These are phyloP conservation scores for Phragmites australis DNA, from an alignment of 176 grass and related monocot genomes.

Conservation along the genomic window DNA sequence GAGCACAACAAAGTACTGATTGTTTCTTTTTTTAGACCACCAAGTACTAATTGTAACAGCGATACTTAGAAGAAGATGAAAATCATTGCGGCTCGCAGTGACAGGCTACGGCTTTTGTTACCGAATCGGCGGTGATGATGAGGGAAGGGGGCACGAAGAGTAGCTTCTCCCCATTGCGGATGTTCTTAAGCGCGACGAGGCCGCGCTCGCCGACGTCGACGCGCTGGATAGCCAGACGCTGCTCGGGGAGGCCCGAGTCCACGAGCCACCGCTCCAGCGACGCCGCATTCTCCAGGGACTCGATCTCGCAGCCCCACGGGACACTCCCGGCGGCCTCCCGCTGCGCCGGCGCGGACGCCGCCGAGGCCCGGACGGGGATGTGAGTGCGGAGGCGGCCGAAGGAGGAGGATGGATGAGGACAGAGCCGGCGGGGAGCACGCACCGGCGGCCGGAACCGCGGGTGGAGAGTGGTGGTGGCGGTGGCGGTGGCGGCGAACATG, in stretches of 20 bases:
- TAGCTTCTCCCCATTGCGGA: conserved; percentile 92
- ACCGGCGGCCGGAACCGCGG: conserved; percentile 38
- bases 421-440: conserved; percentile 15
- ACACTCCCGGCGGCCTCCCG: conserved; percentile 33
- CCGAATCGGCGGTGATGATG: conserved; percentile 81
- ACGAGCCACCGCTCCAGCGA: conserved; percentile 81
- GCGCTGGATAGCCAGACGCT: conserved; percentile 68
- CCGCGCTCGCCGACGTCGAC: conserved; percentile 90
- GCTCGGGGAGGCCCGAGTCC: conserved; percentile 70
- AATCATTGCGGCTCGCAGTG: neutral
- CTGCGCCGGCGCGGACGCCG: conserved; percentile 39
- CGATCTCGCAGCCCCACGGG: conserved; percentile 92
- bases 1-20: conserved; percentile 17
- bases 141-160: conserved; percentile 94
- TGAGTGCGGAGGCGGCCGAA: neutral
- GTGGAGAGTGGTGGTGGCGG: conserved; percentile 41
- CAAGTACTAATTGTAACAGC: neutral
- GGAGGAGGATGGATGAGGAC: neutral
- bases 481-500: too few relatives aligned
- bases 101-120: conserved; percentile 16
- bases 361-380: conserved; percentile 27
- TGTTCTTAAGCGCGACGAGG: conserved; percentile 87
- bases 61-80: neutral
- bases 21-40: too few relatives aligned
- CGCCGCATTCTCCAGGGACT: conserved; percentile 80